A percentile compares a stretch with the other conserved stretches of the same genome.
Evolutionary conservation across 1,284 basidiomycete genomes (phyloP).

Genomic region (Moesziomyces antarcticus): DNA sequence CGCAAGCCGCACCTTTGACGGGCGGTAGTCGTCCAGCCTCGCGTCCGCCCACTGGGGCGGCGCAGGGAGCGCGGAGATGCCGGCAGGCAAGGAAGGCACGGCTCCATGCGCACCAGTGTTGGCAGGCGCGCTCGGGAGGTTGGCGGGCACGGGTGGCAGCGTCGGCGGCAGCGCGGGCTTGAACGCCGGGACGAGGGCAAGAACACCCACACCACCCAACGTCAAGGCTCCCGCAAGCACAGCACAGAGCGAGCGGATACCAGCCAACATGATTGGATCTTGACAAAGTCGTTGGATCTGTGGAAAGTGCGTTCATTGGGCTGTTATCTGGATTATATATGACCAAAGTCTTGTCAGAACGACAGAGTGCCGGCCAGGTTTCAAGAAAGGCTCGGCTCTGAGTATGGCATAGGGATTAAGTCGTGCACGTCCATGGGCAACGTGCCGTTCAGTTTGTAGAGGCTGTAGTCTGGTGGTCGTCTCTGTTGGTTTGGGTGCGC

Average conservation of each 20-base stretch:
- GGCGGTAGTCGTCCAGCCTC: constrained; percentile 5
- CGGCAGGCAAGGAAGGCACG: not conserved
- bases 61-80: not conserved
- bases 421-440: not conserved
- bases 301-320: too few species aligned
- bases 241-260: not conserved
- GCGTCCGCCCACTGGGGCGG: constrained; percentile 6
- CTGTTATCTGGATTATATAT: not conserved
- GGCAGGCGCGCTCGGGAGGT: not conserved
- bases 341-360: too few species aligned
- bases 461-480: not conserved
- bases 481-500: not conserved
- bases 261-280: not conserved
- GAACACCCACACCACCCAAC: not conserved
- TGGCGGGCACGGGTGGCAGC: not conserved
- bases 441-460: not conserved
- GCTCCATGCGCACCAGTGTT: not conserved
- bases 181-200: not conserved
- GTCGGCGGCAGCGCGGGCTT: constrained; percentile 2
- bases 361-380: too few species aligned
- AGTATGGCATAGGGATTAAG: too few species aligned
- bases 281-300: not conserved
- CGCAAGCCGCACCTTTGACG: constrained; percentile 6
- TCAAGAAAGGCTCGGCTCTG: too few species aligned
- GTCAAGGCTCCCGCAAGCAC: not conserved